These are phyloP conservation scores for Oryza glumipatula DNA, from an alignment of 176 grass and related monocot genomes.

Conservation along the genomic window DNA sequence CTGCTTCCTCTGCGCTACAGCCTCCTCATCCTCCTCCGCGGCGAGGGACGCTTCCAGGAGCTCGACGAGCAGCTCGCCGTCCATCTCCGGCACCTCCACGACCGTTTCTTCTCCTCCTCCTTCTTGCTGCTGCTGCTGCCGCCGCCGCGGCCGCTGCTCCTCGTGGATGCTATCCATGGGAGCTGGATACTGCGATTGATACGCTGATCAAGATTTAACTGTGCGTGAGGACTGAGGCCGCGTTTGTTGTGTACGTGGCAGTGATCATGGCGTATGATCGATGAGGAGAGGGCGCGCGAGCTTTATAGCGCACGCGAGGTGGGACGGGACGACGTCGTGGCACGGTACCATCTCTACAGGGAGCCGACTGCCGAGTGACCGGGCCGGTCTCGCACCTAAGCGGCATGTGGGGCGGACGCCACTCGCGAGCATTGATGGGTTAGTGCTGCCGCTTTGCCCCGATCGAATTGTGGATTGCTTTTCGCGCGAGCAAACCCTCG, in stretches of 20 bases:
- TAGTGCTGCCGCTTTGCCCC: background rate
- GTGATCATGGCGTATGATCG: slow-evolving; percentile 21
- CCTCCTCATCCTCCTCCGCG: background rate
- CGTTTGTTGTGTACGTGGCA: background rate
- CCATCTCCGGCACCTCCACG: slow-evolving; percentile 53
- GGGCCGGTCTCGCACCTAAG: slow-evolving; percentile 39
- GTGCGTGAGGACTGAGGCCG: background rate
- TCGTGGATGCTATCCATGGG: slow-evolving; percentile 20
- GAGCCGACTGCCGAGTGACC: slow-evolving; percentile 10
- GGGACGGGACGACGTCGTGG: slow-evolving; percentile 21
- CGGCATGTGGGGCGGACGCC: slow-evolving; percentile 26
- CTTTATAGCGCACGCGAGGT: slow-evolving; percentile 34
- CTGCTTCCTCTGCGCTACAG: background rate
- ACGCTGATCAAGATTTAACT: background rate
- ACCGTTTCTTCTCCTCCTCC: background rate
- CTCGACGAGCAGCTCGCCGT: slow-evolving; percentile 50
- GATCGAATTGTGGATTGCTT: slow-evolving; percentile 26
- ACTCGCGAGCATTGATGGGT: slow-evolving; percentile 20
- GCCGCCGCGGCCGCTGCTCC: background rate
- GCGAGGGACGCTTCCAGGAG: slow-evolving; percentile 44
- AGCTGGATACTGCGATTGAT: background rate
- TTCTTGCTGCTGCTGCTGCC: background rate
- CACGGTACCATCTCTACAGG: slow-evolving; percentile 24
- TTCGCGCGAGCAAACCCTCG: background rate
- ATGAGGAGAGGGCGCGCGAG: background rate